A percentile compares a stretch with the other conserved stretches of the same genome.
phyloP scores from a whole-genome alignment of 306 rosid genomes.

The Prunus salicina region DNA sequence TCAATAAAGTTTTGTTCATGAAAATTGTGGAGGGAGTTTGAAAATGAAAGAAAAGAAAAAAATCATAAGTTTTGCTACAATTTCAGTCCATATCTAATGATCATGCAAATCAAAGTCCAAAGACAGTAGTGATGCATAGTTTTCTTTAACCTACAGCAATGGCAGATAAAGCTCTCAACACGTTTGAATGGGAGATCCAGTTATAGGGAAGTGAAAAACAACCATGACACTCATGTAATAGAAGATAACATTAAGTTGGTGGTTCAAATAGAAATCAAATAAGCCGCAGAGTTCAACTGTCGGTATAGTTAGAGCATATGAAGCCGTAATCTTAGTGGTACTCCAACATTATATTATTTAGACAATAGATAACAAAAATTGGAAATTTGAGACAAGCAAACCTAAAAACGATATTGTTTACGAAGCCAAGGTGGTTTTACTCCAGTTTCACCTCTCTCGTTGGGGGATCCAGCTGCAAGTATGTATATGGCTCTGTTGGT shows the following conservation, averaged over 20 bases:
- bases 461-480: constrained; percentile 73
- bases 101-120: neutral
- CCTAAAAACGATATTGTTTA: neutral
- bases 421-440: constrained; percentile 21
- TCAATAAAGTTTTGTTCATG: constrained; percentile 19
- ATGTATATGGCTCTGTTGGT: constrained; percentile 77
- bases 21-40: neutral
- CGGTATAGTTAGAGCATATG: neutral
- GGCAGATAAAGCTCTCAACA: neutral
- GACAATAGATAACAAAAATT: neutral
- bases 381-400: neutral
- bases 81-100: neutral
- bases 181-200: neutral
- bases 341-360: neutral
- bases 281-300: neutral
- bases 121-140: neutral
- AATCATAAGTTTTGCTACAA: neutral
- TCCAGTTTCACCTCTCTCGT: constrained; percentile 59
- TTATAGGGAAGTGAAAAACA: neutral
- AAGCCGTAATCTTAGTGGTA: neutral
- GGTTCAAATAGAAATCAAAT: neutral
- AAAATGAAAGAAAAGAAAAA: neutral
- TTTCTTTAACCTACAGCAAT: neutral
- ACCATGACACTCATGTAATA: neutral
- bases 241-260: neutral